phyloP scores from a whole-genome alignment of 345 rosid genomes.

The Melastoma malabathricum region DNA sequence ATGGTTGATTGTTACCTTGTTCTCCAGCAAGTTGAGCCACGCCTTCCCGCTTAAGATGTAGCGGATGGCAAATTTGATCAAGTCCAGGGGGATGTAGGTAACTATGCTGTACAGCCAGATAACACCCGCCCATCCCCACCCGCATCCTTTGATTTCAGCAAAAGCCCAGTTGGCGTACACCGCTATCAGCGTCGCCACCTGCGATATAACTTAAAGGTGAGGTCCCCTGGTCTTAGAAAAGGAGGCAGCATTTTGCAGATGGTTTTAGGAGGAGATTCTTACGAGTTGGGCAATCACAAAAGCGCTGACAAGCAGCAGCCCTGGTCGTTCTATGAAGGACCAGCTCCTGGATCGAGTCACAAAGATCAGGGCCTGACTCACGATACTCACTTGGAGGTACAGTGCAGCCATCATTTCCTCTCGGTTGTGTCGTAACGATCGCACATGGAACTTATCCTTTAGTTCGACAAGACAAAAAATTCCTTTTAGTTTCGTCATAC shows the following conservation, averaged over 20 bases:
- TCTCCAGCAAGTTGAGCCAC: slow-evolving; percentile 64
- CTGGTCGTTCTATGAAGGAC: slow-evolving; percentile 73
- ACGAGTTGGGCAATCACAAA: slow-evolving; percentile 72
- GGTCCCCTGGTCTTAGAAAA: neutral
- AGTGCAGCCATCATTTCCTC: slow-evolving; percentile 68
- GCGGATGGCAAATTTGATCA: slow-evolving; percentile 55
- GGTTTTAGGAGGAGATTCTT: slow-evolving; percentile 8
- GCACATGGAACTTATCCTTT: slow-evolving; percentile 52
- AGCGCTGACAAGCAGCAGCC: slow-evolving; percentile 46
- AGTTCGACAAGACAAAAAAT: neutral
- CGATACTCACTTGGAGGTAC: slow-evolving; percentile 77
- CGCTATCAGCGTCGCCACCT: slow-evolving; percentile 71
- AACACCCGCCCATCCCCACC: slow-evolving; percentile 99
- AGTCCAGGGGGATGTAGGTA: slow-evolving; percentile 68
- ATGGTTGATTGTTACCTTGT: slow-evolving; percentile 38
- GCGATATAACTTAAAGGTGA: slow-evolving; percentile 3
- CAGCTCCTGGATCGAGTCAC: slow-evolving; percentile 86
- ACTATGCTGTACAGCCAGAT: slow-evolving; percentile 72
- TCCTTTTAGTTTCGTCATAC: neutral
- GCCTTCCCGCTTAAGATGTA: slow-evolving; percentile 74
- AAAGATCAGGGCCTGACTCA: slow-evolving; percentile 84
- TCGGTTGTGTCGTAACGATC: slow-evolving; percentile 14
- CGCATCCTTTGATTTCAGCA: slow-evolving; percentile 46
- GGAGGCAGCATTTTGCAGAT: neutral
- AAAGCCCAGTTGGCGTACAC: slow-evolving; percentile 80